phyloP scores from a whole-genome alignment of 169 alveolate species.

The Plasmodium billcollinsi region DNA sequence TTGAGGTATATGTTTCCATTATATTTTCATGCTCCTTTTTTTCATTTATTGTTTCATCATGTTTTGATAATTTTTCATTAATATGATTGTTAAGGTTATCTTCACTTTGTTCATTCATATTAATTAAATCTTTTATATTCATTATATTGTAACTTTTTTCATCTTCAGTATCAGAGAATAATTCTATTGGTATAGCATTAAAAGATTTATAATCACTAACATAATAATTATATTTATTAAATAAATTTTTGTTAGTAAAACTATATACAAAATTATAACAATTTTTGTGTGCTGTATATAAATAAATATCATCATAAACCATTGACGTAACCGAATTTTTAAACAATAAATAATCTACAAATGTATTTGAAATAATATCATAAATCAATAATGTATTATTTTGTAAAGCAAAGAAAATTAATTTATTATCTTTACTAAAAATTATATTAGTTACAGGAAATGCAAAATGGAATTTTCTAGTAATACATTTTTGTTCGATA shows the following conservation, averaged over 20 bases:
- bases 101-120: neutral
- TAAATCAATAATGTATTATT: conserved; percentile 42
- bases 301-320: conserved; percentile 58
- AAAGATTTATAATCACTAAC: conserved; percentile 48
- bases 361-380: conserved; percentile 66
- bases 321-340: conserved; percentile 27
- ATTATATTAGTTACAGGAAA: conserved; percentile 38
- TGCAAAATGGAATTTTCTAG: conserved; percentile 44
- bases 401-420: conserved; percentile 48
- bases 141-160: neutral
- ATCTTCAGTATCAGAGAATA: conserved; percentile 14
- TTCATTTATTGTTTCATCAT: neutral
- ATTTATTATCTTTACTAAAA: conserved; percentile 64
- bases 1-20: conserved; percentile 43
- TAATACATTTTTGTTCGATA: conserved; percentile 59
- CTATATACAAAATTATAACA: conserved; percentile 22
- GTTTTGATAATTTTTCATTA: neutral
- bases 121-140: conserved; percentile 6
- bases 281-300: conserved; percentile 37
- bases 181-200: conserved; percentile 67
- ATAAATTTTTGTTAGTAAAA: conserved; percentile 68
- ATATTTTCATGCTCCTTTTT: conserved; percentile 7
- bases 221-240: conserved; percentile 36
- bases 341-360: conserved; percentile 48
- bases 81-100: neutral